Evolutionary conservation across 768 basidiomycete species (phyloP).

Genomic region (Hydnomerulius pinastri): DNA sequence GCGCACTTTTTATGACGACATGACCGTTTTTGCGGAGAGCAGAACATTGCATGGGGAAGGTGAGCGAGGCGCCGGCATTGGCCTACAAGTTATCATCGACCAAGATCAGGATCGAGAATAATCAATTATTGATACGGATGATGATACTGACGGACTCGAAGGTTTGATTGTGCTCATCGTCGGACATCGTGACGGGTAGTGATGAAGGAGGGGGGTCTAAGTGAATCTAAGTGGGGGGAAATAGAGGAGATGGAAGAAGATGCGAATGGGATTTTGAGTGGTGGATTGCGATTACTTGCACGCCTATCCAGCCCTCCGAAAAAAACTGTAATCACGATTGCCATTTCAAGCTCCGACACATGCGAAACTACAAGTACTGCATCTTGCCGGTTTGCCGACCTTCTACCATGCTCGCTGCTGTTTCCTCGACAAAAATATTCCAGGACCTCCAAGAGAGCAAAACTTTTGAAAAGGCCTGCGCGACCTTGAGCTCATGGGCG

Average conservation of each 20-base stretch:
- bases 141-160: constrained; percentile 70
- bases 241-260: constrained; percentile 30
- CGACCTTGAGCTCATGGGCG: no score
- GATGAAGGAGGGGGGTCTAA: constrained; percentile 16
- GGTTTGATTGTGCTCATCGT: constrained; percentile 90
- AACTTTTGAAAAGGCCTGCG: no score
- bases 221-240: constrained; percentile 21
- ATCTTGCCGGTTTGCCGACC: constrained; percentile 21
- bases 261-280: constrained; percentile 22
- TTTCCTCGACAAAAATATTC: no score
- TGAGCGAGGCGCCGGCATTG: constrained; percentile 72
- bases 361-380: constrained; percentile 8
- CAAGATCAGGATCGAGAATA: constrained; percentile 16
- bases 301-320: constrained; percentile 3
- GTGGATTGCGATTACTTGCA: constrained; percentile 8
- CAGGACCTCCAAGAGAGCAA: no score
- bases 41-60: constrained; percentile 93
- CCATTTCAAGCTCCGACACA: constrained; percentile 45
- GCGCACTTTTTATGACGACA: constrained; percentile 90
- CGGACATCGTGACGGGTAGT: constrained; percentile 63
- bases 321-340: constrained; percentile 32
- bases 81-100: constrained; percentile 44
- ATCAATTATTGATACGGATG: constrained; percentile 10
- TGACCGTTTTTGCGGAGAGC: constrained; percentile 90
- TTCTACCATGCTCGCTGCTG: no score